Conservation (phyloP, 768 basidiomycete species). For the Guyanaporus albipodus region DNA sequence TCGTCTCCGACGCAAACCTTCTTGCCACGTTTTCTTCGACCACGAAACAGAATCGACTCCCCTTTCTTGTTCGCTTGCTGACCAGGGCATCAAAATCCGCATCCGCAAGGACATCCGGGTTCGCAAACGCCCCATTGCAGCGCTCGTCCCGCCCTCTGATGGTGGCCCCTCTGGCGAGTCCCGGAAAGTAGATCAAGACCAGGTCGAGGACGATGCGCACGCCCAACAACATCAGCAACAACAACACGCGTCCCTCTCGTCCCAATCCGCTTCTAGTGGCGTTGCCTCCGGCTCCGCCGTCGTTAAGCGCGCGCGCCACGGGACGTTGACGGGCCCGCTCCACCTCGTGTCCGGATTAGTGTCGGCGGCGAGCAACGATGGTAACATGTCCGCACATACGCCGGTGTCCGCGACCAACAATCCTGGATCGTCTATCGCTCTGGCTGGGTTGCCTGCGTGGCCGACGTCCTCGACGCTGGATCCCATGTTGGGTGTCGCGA, state of each 20-base stretch:
- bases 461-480: constrained; percentile 28
- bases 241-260: not conserved
- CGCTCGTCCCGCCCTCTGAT: constrained; percentile 23
- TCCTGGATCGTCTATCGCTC: constrained; percentile 16
- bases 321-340: constrained; percentile 22
- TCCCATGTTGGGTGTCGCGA: constrained; percentile 32
- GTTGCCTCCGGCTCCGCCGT: not conserved
- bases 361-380: constrained; percentile 14
- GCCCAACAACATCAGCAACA: constrained; percentile 14
- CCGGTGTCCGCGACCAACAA: constrained; percentile 13
- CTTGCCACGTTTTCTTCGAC: not conserved
- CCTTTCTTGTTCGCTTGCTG: constrained; percentile 86
- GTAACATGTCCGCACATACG: constrained; percentile 20
- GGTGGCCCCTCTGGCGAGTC: constrained; percentile 12
- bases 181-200: constrained; percentile 29
- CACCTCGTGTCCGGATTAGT: constrained; percentile 18
- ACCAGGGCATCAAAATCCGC: constrained; percentile 93
- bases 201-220: constrained; percentile 20
- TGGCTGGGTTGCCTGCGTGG: constrained; percentile 33
- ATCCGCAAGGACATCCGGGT: constrained; percentile 90
- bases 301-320: constrained; percentile 29
- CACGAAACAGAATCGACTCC: constrained; percentile 69
- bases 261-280: constrained; percentile 10
- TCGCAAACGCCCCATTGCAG: constrained; percentile 60
- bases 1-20: constrained; percentile 5